phyloP scores from a whole-genome alignment of 2,329 filamentous ascomycete genomes.

The Juglanconis oblonga region DNA sequence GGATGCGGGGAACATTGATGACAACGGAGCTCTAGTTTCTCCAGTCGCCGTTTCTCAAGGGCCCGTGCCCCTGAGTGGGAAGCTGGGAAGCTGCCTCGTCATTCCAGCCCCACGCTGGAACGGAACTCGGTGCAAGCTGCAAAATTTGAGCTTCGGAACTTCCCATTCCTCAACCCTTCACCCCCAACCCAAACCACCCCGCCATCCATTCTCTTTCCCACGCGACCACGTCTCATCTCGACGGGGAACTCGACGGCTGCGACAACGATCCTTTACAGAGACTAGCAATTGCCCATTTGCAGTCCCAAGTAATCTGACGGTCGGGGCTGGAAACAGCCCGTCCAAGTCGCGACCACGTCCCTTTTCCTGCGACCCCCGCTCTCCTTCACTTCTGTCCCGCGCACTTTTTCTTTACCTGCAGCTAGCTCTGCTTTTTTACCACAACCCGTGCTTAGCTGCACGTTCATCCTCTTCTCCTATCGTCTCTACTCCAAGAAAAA shows the following conservation, averaged over 20 bases:
- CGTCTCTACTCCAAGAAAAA: slow-evolving; percentile 60
- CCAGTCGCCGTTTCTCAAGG: background rate
- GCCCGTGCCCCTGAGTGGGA: background rate
- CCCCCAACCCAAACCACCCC: background rate
- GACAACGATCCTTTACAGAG: background rate
- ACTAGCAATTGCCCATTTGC: background rate
- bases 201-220: background rate
- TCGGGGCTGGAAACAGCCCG: slow-evolving; percentile 42
- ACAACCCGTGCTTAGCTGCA: slow-evolving; percentile 50
- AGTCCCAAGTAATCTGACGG: slow-evolving; percentile 15
- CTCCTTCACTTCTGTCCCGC: slow-evolving; percentile 53
- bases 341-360: slow-evolving; percentile 40
- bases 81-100: background rate
- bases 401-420: slow-evolving; percentile 54
- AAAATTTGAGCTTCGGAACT: background rate
- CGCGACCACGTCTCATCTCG: background rate
- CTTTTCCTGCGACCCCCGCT: slow-evolving; percentile 32
- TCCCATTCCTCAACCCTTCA: background rate
- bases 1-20: background rate
- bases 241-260: background rate
- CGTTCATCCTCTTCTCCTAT: slow-evolving; percentile 44
- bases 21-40: background rate
- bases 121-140: too few relatives aligned
- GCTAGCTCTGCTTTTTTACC: slow-evolving; percentile 64
- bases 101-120: background rate